Evolutionary conservation across 164 flowering plant species (phyloP), one percentile per base, ranked within the genome.

Genomic region (Protea cynaroides): DNA sequence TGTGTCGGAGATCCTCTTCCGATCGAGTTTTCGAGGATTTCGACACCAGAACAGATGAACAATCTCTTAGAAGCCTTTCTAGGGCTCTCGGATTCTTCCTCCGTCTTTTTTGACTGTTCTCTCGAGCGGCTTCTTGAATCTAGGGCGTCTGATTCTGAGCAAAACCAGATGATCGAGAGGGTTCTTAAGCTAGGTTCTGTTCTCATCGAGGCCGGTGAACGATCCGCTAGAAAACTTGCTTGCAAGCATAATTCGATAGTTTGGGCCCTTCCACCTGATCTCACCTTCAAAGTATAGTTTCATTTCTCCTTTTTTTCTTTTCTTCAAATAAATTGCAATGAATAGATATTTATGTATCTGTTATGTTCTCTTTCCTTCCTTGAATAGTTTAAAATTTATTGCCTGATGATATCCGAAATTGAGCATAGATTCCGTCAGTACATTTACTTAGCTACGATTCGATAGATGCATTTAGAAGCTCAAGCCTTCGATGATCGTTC

Each of bases 211-310:
- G 82, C 93, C 3, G 96, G 74, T 2, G 82, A 80, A 19, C 75
- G 82, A 62, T 83, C 84, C 1, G 77, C 84, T 19, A 62, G 96
- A 37, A 86, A 76, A 64, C 87, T 84, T 25, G 82, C 86, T 43
- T 70, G 84, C 19, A 60, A 64, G 63, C 91, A 88, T 63, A 92
- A 92, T 72, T 86, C 90, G 2, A 46, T 72, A 53, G 66, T 73
- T 7, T 92, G 98, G 98, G 76, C 83, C 54, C 90, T 92, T 22
- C 83, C 95, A 52, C 79, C 82, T 22, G 98, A 90, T 75, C 88
- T 92, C 80, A 88, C 96, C 50, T 79, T 83, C 74, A 88, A 85
- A 71, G 98, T 92, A 47, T 2, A 4, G 76, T 25, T 21, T 40
- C 25, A 1, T 15, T 67, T 40, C 46, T 13, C 21, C 5, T 14